These are phyloP conservation scores for Fusarium sambucinum DNA, from an alignment of 2,329 filamentous ascomycete genomes.

Conservation along the genomic window DNA sequence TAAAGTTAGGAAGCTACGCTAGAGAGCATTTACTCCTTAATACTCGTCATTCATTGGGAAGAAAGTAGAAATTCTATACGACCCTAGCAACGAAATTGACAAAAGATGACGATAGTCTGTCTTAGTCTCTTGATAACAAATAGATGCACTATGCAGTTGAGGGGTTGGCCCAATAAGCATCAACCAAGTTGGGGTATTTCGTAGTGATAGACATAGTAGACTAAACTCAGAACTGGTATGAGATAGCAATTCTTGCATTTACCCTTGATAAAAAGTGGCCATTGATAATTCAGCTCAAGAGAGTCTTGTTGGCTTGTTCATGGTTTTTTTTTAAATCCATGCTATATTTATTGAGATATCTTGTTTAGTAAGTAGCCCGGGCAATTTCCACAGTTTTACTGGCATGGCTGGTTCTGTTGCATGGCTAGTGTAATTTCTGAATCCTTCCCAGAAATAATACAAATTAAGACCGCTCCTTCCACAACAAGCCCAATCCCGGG, in stretches of 20 bases:
- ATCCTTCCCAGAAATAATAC: fast-evolving
- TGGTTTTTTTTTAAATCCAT: no score
- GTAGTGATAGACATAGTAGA: not conserved
- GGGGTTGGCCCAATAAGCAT: constrained; percentile 28
- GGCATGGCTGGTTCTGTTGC: no score
- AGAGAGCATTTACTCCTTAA: not conserved
- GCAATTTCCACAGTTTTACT: no score
- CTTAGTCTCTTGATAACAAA: not conserved
- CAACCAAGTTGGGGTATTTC: constrained; percentile 2
- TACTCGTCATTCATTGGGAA: not conserved
- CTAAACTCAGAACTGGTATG: constrained; percentile 15
- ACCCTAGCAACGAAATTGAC: not conserved
- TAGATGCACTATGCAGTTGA: not conserved
- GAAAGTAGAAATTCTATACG: not conserved
- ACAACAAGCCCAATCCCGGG: not conserved
- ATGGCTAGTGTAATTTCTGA: no score
- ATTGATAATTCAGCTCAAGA: not conserved
- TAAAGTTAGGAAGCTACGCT: not conserved
- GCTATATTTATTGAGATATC: no score
- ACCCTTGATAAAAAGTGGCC: not conserved
- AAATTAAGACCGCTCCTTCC: not conserved
- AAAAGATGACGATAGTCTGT: not conserved
- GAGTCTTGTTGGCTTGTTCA: no score
- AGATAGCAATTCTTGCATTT: constrained; percentile 19
- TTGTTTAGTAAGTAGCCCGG: no score